Evolutionary conservation across 225 moss, liverwort and hornwort genomes (phyloP).

Genomic region (Rhytidiadelphus loreus): DNA sequence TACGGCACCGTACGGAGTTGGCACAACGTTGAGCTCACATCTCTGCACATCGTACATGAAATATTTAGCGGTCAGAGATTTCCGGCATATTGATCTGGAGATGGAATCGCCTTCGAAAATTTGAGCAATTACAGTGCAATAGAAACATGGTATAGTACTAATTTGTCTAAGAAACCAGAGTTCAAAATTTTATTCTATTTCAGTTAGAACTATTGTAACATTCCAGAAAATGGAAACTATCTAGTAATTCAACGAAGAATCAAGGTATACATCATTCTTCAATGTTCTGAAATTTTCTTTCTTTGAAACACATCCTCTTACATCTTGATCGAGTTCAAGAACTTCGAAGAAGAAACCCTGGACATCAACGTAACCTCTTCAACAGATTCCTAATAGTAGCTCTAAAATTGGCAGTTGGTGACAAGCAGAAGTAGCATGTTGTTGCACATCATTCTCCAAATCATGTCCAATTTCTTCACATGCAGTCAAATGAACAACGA

Average conservation of each 20-base stretch:
- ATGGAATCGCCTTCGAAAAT: neutral
- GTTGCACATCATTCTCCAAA: neutral
- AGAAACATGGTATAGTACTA: neutral
- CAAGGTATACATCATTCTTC: neutral
- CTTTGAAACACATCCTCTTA: neutral
- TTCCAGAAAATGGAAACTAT: neutral
- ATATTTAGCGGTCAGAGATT: neutral
- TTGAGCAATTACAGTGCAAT: neutral
- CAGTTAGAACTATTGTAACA: neutral
- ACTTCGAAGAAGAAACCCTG: too few relatives aligned
- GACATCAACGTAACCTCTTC: neutral
- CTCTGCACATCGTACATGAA: neutral
- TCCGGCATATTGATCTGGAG: neutral
- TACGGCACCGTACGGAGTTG: conserved; percentile 4
- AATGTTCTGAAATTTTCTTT: neutral
- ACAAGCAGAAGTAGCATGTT: neutral
- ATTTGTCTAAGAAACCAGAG: too few relatives aligned
- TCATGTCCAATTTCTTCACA: neutral
- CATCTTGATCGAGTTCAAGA: neutral
- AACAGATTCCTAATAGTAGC: neutral
- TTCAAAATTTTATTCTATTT: neutral
- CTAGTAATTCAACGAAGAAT: neutral
- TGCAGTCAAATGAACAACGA: neutral
- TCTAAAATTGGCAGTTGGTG: neutral
- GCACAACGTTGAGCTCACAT: conserved; percentile 39